phyloP scores from a whole-genome alignment of 169 alveolate species.

The Babesia ovis region DNA sequence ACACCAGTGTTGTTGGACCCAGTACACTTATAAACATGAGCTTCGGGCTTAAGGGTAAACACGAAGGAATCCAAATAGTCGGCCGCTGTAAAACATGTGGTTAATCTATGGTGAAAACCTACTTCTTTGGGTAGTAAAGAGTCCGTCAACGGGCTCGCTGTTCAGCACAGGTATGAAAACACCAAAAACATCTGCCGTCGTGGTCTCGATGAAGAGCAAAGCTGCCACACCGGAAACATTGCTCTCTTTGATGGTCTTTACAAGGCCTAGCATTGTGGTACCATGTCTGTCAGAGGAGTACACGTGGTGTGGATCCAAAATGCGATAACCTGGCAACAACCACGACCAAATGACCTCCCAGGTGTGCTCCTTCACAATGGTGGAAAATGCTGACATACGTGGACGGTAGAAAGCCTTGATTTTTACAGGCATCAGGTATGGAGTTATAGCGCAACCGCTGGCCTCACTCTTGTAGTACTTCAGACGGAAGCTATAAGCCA shows the following conservation, averaged over 20 bases:
- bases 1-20: constrained; percentile 42
- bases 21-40: constrained; percentile 33
- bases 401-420: constrained; percentile 77
- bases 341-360: constrained; percentile 77
- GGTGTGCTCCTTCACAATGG: constrained; percentile 58
- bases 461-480: constrained; percentile 67
- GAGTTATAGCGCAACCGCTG: constrained; percentile 43
- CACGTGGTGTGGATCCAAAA: constrained; percentile 55
- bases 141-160: constrained; percentile 32
- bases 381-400: constrained; percentile 60
- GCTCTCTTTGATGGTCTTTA: constrained; percentile 36
- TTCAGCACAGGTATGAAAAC: constrained; percentile 52
- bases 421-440: constrained; percentile 74
- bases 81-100: constrained; percentile 1
- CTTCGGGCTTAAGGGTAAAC: constrained; percentile 41
- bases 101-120: not conserved
- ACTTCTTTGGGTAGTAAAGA: constrained; percentile 48
- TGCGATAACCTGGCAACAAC: constrained; percentile 57
- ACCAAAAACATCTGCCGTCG: constrained; percentile 36
- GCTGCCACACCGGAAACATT: constrained; percentile 27
- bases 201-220: constrained; percentile 55
- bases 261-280: constrained; percentile 39
- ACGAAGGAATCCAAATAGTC: constrained; percentile 50
- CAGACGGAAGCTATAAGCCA: constrained; percentile 72
- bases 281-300: constrained; percentile 62